Percentiles rank a stretch among this genome's conserved stretches.
phyloP scores from a whole-genome alignment of 2,329 filamentous ascomycete genomes.

The Pyricularia grisea region DNA sequence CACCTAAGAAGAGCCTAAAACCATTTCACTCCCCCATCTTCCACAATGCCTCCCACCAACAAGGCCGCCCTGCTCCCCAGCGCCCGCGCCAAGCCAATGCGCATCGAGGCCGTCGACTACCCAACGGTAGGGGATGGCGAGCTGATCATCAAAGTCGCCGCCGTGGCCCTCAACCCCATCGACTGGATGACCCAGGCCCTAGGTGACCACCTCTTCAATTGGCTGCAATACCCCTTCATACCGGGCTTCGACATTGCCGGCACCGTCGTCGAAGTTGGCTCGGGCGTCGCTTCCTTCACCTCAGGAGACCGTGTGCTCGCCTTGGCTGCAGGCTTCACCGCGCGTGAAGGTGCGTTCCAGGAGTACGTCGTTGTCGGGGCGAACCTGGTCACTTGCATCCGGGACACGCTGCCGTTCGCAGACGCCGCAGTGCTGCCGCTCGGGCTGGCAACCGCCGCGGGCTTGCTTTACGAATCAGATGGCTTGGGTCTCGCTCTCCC shows the following conservation, averaged over 20 bases:
- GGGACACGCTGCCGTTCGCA: conserved; percentile 14
- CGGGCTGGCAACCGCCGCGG: conserved; percentile 16
- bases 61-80: neutral
- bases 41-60: neutral
- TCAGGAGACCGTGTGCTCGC: conserved; percentile 24
- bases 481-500: conserved; percentile 13
- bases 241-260: conserved; percentile 23
- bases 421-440: conserved; percentile 18
- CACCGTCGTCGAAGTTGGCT: conserved; percentile 21
- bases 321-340: conserved; percentile 10
- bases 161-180: conserved; percentile 23
- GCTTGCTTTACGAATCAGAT: conserved; percentile 14
- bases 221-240: conserved; percentile 22
- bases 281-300: conserved; percentile 15
- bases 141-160: conserved; percentile 19
- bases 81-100: neutral
- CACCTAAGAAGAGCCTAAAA: too few species aligned
- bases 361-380: conserved; percentile 12
- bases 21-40: neutral
- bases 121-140: conserved; percentile 7
- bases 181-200: conserved; percentile 19
- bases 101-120: conserved; percentile 3
- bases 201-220: conserved; percentile 16
- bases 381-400: conserved; percentile 13
- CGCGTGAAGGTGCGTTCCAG: conserved; percentile 18